These are phyloP conservation scores for Fimicolochytrium jonesii DNA, from an alignment of 192 early-diverging fungal genomes.

Conservation along the genomic window DNA sequence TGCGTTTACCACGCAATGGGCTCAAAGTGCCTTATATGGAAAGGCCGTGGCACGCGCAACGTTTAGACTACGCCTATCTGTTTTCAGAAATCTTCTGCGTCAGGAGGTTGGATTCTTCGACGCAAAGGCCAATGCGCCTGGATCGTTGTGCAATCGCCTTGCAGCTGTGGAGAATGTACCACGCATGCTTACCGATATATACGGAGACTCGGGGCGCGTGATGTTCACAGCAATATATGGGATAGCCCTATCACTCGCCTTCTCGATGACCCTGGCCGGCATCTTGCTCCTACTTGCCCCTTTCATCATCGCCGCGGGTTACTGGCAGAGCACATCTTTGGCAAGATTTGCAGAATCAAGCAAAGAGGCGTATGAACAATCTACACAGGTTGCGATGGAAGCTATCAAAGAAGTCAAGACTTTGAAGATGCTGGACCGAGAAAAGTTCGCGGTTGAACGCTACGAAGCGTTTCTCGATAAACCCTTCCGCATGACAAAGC, in stretches of 20 bases:
- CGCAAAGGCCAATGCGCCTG: neutral
- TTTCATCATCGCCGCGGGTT: neutral
- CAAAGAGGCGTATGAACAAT: conserved; percentile 13
- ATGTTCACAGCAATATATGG: neutral
- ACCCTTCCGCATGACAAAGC: conserved; percentile 1
- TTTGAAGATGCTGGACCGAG: conserved; percentile 12
- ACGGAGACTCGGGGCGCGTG: neutral
- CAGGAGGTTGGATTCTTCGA: conserved; percentile 29
- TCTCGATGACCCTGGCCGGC: neutral
- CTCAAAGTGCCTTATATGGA: neutral
- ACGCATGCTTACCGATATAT: conserved; percentile 1
- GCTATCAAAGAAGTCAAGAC: conserved; percentile 19
- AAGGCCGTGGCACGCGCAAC: neutral
- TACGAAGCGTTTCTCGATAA: conserved; percentile 7
- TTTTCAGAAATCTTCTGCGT: conserved; percentile 5
- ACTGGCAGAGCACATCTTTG: conserved; percentile 8
- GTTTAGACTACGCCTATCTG: neutral
- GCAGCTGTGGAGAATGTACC: neutral
- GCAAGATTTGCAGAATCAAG: conserved; percentile 11
- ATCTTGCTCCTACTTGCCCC: conserved; percentile 9
- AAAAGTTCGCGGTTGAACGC: neutral
- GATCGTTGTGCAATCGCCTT: conserved; percentile 8
- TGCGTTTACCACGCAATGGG: conserved; percentile 1
- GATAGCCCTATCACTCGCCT: conserved; percentile 8
- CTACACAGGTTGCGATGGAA: conserved; percentile 2